These are phyloP conservation scores for Hypoxylon sp. DNA, from an alignment of 2,329 filamentous ascomycete species.

Conservation along the genomic window DNA sequence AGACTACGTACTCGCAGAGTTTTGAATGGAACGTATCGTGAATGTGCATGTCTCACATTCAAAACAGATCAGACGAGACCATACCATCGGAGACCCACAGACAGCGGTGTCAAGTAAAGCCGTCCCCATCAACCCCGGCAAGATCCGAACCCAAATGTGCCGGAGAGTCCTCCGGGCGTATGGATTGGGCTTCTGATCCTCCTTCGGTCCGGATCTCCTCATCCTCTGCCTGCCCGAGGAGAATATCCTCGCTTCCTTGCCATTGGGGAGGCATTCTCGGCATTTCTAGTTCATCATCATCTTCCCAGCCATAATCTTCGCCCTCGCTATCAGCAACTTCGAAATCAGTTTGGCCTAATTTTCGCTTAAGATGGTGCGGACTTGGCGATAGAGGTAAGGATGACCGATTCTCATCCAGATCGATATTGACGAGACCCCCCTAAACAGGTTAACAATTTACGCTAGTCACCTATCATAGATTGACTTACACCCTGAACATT, in stretches of 20 bases:
- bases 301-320: slow-evolving; percentile 81
- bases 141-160: slow-evolving; percentile 34
- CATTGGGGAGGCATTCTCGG: slow-evolving; percentile 75
- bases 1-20: slow-evolving; percentile 10
- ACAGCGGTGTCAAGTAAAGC: slow-evolving; percentile 32
- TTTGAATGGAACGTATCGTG: slow-evolving; percentile 34
- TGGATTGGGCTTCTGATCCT: slow-evolving; percentile 40
- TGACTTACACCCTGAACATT: slow-evolving; percentile 62
- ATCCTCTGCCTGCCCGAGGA: slow-evolving; percentile 65
- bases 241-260: slow-evolving; percentile 76
- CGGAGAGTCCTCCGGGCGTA: slow-evolving; percentile 28
- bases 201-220: slow-evolving; percentile 58
- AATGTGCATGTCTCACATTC: slow-evolving; percentile 30
- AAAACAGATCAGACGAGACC: slow-evolving; percentile 29
- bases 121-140: slow-evolving; percentile 31
- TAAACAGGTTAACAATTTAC: slow-evolving; percentile 49
- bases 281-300: slow-evolving; percentile 74
- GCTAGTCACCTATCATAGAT: slow-evolving; percentile 27
- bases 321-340: slow-evolving; percentile 75
- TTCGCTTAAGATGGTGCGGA: slow-evolving; percentile 71
- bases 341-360: slow-evolving; percentile 72
- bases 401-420: slow-evolving; percentile 59
- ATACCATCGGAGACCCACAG: slow-evolving; percentile 30
- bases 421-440: slow-evolving; percentile 62
- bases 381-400: slow-evolving; percentile 55